Percentiles rank a stretch among this genome's conserved stretches.
These are phyloP conservation scores for Populus tomentosa DNA, from an alignment of 441 rosid species.

Conservation along the genomic window DNA sequence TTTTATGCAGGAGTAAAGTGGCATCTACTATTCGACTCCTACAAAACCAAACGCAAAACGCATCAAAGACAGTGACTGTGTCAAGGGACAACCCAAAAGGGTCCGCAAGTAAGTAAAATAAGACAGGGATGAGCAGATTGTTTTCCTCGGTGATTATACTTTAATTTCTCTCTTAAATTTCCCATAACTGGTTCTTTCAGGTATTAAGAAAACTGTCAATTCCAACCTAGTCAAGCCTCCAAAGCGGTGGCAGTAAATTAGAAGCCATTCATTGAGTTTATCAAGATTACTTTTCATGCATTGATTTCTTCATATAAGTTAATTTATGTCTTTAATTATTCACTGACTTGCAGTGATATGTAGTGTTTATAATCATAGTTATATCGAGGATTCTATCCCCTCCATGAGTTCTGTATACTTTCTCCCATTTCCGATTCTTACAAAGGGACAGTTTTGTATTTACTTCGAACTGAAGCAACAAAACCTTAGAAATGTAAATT, in stretches of 20 bases:
- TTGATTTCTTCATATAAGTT: background rate
- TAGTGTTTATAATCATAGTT: constrained; percentile 4
- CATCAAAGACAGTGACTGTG: constrained; percentile 24
- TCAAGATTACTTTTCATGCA: background rate
- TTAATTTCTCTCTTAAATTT: background rate
- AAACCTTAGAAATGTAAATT: background rate
- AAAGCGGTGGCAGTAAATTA: constrained; percentile 40
- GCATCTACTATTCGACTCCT: constrained; percentile 30
- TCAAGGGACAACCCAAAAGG: constrained; percentile 27
- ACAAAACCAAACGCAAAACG: constrained; percentile 23
- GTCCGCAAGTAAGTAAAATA: constrained; percentile 39
- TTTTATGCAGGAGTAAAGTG: constrained; percentile 35
- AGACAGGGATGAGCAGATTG: background rate
- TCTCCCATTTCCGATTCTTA: background rate
- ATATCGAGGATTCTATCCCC: constrained; percentile 3
- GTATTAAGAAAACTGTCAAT: constrained; percentile 29
- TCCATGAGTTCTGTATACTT: background rate
- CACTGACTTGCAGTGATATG: background rate
- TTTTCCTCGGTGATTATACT: background rate
- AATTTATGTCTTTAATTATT: background rate
- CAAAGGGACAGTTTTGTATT: background rate
- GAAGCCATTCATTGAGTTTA: background rate
- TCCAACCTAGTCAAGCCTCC: constrained; percentile 36
- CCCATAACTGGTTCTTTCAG: constrained; percentile 29
- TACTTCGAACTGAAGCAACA: background rate